Percentiles rank a stretch among this genome's conserved stretches.
Evolutionary conservation across 768 basidiomycete genomes (phyloP).

Genomic region (Termitomyces sp.): DNA sequence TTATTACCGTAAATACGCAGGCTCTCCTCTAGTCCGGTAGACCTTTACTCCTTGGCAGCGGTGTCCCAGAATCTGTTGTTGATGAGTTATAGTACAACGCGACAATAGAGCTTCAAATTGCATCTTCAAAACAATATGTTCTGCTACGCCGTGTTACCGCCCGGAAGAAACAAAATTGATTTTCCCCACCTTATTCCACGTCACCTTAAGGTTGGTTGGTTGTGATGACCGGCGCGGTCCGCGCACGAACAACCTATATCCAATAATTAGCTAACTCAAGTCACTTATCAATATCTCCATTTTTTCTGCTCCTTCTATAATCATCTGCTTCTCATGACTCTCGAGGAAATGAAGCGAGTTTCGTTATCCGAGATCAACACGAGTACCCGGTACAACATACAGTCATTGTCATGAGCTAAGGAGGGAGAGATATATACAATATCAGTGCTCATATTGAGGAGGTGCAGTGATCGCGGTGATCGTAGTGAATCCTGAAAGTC

Average conservation of each 20-base stretch:
- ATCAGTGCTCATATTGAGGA: slow-evolving; percentile 16
- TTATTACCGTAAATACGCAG: slow-evolving; percentile 27
- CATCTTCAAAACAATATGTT: slow-evolving; percentile 44
- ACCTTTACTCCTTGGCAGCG: slow-evolving; percentile 65
- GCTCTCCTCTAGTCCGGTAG: slow-evolving; percentile 62
- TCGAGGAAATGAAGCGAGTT: no score
- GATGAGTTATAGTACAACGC: slow-evolving; percentile 51
- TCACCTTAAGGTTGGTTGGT: no score
- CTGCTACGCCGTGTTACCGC: slow-evolving; percentile 61
- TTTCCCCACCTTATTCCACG: no score
- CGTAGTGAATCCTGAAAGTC: slow-evolving; percentile 2
- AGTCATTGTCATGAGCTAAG: not conserved
- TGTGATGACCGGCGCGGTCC: no score
- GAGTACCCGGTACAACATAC: not conserved
- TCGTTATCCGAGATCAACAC: not conserved
- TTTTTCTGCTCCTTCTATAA: no score
- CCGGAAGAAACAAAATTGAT: slow-evolving; percentile 33
- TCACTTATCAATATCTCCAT: no score
- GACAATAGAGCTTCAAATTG: slow-evolving; percentile 46
- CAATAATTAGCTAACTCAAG: no score
- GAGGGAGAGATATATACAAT: not conserved
- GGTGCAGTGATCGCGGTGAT: slow-evolving; percentile 9
- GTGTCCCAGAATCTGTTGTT: slow-evolving; percentile 50
- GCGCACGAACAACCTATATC: no score
- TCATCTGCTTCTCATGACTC: not conserved